These are phyloP conservation scores for Parafenestella ontariensis DNA, from an alignment of 2,329 filamentous ascomycete genomes.

Conservation along the genomic window DNA sequence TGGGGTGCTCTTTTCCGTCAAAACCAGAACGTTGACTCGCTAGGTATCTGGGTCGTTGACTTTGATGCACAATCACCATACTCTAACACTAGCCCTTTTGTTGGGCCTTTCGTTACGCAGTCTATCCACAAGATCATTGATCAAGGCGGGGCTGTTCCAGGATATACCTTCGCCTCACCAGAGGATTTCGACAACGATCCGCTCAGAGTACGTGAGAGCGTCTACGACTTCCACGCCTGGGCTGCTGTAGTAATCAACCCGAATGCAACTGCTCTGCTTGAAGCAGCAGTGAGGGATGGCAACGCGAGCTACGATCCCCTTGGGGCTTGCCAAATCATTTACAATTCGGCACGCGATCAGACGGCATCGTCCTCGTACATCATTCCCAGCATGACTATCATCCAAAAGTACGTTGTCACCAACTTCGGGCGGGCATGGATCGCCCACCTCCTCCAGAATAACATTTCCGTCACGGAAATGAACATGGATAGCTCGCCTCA, in stretches of 20 bases:
- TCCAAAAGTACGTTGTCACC: slow-evolving; percentile 55
- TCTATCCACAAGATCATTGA: slow-evolving; percentile 52
- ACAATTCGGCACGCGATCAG: slow-evolving; percentile 65
- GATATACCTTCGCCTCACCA: slow-evolving; percentile 58
- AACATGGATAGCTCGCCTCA: slow-evolving; percentile 58
- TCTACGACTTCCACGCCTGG: slow-evolving; percentile 66
- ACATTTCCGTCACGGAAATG: slow-evolving; percentile 32
- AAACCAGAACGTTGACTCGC: slow-evolving; percentile 29
- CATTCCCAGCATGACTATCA: slow-evolving; percentile 55
- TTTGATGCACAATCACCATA: slow-evolving; percentile 66
- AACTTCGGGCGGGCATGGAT: slow-evolving; percentile 59
- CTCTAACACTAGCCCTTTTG: slow-evolving; percentile 53
- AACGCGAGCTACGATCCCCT: slow-evolving; percentile 68
- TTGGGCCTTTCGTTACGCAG: slow-evolving; percentile 63
- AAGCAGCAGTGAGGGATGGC: slow-evolving; percentile 59
- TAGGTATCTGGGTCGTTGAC: slow-evolving; percentile 67
- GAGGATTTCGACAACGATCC: slow-evolving; percentile 63
- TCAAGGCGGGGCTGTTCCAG: slow-evolving; percentile 50
- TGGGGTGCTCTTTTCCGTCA: slow-evolving; percentile 41
- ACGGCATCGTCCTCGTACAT: slow-evolving; percentile 61
- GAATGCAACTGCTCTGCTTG: slow-evolving; percentile 66
- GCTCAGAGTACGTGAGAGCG: slow-evolving; percentile 61
- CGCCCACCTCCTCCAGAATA: slow-evolving; percentile 23
- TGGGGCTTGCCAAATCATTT: slow-evolving; percentile 64
- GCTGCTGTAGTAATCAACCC: slow-evolving; percentile 68